Conservation (phyloP, 192 early-diverging fungal species). For the Allomyces macrogynus region DNA sequence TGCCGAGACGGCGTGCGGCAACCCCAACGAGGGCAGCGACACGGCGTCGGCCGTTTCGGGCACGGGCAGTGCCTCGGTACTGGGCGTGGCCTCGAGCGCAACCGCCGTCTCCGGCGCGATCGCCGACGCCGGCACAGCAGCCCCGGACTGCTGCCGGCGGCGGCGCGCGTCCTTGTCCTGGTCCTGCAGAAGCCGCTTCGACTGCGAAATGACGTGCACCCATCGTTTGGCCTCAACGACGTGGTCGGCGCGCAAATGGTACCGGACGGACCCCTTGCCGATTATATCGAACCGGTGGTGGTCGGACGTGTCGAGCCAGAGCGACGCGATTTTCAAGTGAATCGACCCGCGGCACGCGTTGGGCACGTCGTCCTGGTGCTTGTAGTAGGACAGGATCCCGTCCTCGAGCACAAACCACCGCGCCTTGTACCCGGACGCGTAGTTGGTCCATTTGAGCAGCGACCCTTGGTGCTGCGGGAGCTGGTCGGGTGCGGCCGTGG, state of each 20-base stretch:
- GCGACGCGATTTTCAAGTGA: slow-evolving; percentile 45
- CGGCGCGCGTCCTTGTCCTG: background rate
- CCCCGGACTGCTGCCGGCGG: too few relatives aligned
- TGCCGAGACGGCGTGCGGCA: too few relatives aligned
- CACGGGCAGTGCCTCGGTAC: too few relatives aligned
- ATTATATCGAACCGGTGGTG: slow-evolving; percentile 55
- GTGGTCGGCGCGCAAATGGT: slow-evolving; percentile 41
- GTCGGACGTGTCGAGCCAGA: slow-evolving; percentile 38
- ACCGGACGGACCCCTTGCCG: slow-evolving; percentile 53
- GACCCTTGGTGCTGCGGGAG: slow-evolving; percentile 30
- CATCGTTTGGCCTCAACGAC: slow-evolving; percentile 60
- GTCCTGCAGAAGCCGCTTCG: slow-evolving; percentile 22
- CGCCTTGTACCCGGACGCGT: slow-evolving; percentile 54
- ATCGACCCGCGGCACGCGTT: slow-evolving; percentile 61
- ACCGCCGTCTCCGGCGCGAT: too few relatives aligned
- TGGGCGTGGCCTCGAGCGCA: too few relatives aligned
- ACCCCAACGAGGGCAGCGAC: too few relatives aligned
- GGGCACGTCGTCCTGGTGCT: slow-evolving; percentile 52
- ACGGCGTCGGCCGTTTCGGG: too few relatives aligned
- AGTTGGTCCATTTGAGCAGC: slow-evolving; percentile 74
- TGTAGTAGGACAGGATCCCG: slow-evolving; percentile 64
- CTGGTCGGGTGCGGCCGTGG: slow-evolving; percentile 8
- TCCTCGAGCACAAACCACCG: slow-evolving; percentile 65
- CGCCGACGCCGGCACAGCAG: too few relatives aligned
- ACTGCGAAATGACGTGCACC: slow-evolving; percentile 56